Conservation (phyloP, 2,329 filamentous ascomycete genomes). For the Emydomyces testavorans region DNA sequence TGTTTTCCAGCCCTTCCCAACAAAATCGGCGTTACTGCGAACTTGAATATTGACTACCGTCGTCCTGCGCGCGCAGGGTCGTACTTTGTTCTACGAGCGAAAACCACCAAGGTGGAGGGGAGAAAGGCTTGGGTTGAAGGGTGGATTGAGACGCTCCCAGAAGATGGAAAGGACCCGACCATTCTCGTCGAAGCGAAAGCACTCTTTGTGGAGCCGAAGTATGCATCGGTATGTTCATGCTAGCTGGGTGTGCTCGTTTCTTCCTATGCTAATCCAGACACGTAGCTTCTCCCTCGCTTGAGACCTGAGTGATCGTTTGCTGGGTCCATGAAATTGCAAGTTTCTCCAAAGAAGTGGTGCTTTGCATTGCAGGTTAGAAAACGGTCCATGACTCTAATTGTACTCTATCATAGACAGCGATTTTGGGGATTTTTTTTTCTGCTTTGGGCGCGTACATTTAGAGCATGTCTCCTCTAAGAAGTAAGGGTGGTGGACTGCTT, state of each 20-base stretch:
- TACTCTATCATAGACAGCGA: too few relatives aligned
- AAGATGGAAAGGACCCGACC: conserved; percentile 57
- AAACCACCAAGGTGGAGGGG: conserved; percentile 31
- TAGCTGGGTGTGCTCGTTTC: neutral
- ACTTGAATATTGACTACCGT: conserved; percentile 51
- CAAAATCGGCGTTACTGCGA: conserved; percentile 46
- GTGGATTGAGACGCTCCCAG: conserved; percentile 43
- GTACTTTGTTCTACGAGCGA: conserved; percentile 48
- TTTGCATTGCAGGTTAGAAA: neutral
- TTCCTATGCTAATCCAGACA: neutral
- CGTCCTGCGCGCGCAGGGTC: conserved; percentile 48
- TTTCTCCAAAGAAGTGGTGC: too few relatives aligned
- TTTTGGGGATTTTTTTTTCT: too few relatives aligned
- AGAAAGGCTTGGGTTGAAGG: conserved; percentile 32
- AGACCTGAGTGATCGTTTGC: conserved; percentile 2
- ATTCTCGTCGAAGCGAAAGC: conserved; percentile 49
- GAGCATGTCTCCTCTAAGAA: too few relatives aligned
- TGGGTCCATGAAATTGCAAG: neutral
- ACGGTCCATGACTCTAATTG: too few relatives aligned
- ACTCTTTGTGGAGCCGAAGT: conserved; percentile 48
- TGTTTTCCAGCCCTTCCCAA: conserved; percentile 41
- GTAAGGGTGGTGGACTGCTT: too few relatives aligned
- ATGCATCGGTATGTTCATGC: conserved; percentile 55
- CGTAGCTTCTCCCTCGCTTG: conserved; percentile 17
- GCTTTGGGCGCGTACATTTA: too few relatives aligned